Conservation (phyloP, 164 flowering plant species). For the Kalanchoe fedtschenkoi region DNA sequence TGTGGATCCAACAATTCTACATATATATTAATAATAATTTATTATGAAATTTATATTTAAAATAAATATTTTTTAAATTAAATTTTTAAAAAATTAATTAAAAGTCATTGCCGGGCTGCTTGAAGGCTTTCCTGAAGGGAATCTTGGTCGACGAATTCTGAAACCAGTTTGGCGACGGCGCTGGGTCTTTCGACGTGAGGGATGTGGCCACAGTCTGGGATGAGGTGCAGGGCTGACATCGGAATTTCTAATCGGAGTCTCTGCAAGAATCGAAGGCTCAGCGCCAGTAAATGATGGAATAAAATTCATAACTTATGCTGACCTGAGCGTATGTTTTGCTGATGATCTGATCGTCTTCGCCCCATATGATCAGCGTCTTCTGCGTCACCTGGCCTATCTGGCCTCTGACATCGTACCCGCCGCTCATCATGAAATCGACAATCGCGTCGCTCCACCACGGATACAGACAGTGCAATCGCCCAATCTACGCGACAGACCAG, state of each 20-base stretch:
- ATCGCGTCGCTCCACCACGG: constrained; percentile 98
- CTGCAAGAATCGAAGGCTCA: constrained; percentile 26
- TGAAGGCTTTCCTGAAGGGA: background rate
- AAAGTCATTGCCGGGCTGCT: background rate
- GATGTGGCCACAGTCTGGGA: constrained; percentile 79
- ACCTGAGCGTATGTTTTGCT: constrained; percentile 65
- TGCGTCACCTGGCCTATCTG: constrained; percentile 61
- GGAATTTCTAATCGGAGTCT: constrained; percentile 59
- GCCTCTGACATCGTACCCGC: constrained; percentile 65
- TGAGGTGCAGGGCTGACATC: constrained; percentile 45
- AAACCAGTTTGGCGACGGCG: constrained; percentile 39
- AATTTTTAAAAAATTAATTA: background rate
- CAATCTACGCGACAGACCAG: constrained; percentile 34
- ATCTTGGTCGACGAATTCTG: constrained; percentile 35
- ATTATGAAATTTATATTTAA: too few relatives aligned
- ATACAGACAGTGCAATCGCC: constrained; percentile 76
- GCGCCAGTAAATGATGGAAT: background rate
- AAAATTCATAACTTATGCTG: constrained; percentile 17
- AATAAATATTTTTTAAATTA: background rate
- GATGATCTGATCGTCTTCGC: constrained; percentile 79
- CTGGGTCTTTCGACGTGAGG: constrained; percentile 88
- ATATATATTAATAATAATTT: too few relatives aligned
- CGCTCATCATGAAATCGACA: constrained; percentile 73
- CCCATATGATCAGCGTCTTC: constrained; percentile 84
- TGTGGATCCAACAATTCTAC: too few relatives aligned